Percentiles rank a stretch among this genome's conserved stretches.
Evolutionary conservation across 2,329 filamentous ascomycete genomes (phyloP).

Genomic region (Aspergillus clavatus): DNA sequence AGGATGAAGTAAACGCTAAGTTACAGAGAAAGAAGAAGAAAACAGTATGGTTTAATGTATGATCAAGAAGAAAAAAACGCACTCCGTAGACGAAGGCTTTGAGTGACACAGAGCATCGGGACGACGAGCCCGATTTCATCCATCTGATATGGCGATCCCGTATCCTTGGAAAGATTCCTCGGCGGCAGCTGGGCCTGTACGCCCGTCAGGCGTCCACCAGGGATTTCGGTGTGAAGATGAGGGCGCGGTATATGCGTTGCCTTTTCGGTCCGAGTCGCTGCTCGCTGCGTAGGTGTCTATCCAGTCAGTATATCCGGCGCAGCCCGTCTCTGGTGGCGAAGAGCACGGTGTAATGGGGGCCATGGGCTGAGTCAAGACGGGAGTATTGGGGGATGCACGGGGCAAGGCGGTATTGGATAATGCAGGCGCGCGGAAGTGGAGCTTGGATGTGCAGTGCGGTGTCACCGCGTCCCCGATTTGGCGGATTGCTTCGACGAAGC

Average conservation of each 20-base stretch:
- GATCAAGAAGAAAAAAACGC: too few relatives aligned
- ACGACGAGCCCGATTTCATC: background rate
- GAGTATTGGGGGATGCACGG: background rate
- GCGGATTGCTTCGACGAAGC: slow-evolving; percentile 11
- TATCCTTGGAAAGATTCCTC: slow-evolving; percentile 2
- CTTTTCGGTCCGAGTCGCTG: slow-evolving; percentile 17
- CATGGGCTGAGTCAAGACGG: background rate
- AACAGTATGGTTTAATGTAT: too few relatives aligned
- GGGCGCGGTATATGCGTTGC: slow-evolving; percentile 3
- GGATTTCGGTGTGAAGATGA: slow-evolving; percentile 2
- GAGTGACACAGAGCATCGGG: too few relatives aligned
- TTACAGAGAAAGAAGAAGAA: background rate
- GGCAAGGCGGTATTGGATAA: background rate
- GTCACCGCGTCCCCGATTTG: slow-evolving; percentile 6
- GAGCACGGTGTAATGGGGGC: background rate
- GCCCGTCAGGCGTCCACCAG: slow-evolving; percentile 10
- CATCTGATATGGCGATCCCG: background rate
- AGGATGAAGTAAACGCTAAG: background rate
- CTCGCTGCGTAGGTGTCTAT: slow-evolving; percentile 5
- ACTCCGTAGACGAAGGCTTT: too few relatives aligned
- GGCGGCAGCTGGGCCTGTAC: slow-evolving; percentile 8
- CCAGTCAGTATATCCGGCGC: slow-evolving; percentile 7
- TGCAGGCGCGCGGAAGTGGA: background rate
- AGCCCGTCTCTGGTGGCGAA: slow-evolving; percentile 5
- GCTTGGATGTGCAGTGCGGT: slow-evolving; percentile 15